These are phyloP conservation scores for Paxillus rubicundulus DNA, from an alignment of 768 basidiomycete species.

Conservation along the genomic window DNA sequence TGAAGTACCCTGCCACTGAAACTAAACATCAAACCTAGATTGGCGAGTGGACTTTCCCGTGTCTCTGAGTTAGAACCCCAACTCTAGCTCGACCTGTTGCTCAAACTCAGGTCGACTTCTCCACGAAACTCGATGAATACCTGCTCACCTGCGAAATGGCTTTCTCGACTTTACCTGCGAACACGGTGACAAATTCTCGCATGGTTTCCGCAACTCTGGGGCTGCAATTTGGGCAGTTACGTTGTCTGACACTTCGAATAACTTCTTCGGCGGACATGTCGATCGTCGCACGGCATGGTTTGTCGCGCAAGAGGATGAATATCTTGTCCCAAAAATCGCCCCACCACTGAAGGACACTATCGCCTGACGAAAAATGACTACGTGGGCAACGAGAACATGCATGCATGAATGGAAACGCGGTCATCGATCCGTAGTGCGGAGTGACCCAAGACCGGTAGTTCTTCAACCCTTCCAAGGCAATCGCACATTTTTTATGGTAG, in stretches of 20 bases:
- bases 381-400: background rate
- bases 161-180: conserved; percentile 13
- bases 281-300: conserved; percentile 15
- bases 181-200: conserved; percentile 10
- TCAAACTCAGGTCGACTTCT: background rate
- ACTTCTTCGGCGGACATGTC: background rate
- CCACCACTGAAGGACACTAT: conserved; percentile 22
- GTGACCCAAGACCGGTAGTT: conserved; percentile 13
- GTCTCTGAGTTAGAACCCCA: background rate
- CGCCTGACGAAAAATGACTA: too few relatives aligned
- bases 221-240: background rate
- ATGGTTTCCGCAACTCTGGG: conserved; percentile 6
- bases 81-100: background rate
- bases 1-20: too few relatives aligned
- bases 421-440: conserved; percentile 6
- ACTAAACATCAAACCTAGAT: too few relatives aligned
- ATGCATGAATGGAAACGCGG: too few relatives aligned
- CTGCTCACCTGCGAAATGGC: conserved; percentile 5
- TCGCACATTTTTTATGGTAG: conserved; percentile 20
- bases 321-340: conserved; percentile 9
- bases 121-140: background rate
- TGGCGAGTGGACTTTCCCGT: too few relatives aligned
- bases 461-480: background rate
- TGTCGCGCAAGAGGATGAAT: conserved; percentile 15
- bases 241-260: background rate